phyloP scores from a whole-genome alignment of 345 rosid genomes.

The Aquilaria malaccensis region DNA sequence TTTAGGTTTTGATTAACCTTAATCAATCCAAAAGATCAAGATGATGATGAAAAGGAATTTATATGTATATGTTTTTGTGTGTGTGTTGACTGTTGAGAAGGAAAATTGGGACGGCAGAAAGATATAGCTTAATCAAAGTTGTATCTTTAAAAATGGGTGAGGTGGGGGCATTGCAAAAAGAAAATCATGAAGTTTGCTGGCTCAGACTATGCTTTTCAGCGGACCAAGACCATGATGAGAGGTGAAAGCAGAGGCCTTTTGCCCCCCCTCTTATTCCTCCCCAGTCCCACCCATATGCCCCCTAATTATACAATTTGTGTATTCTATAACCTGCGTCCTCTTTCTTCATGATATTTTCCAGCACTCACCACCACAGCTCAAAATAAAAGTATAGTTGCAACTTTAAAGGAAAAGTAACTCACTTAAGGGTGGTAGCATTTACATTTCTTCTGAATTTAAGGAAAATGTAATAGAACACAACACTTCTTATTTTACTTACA shows the following conservation, averaged over 20 bases:
- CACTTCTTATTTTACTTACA: too few species aligned
- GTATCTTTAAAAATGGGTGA: constrained; percentile 17
- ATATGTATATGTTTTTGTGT: too few species aligned
- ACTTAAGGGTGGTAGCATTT: background rate
- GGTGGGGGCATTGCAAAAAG: constrained; percentile 23
- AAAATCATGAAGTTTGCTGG: constrained; percentile 28
- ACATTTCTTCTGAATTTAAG: too few species aligned
- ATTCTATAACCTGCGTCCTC: constrained; percentile 5
- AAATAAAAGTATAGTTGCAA: background rate
- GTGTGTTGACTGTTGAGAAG: background rate
- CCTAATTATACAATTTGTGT: constrained; percentile 9
- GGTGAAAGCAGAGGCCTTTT: constrained; percentile 15
- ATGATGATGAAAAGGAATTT: too few species aligned
- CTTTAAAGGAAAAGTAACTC: background rate
- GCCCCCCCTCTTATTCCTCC: constrained; percentile 13
- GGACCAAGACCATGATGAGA: constrained; percentile 28
- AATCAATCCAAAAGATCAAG: background rate
- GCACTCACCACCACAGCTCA: constrained; percentile 2
- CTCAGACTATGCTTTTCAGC: constrained; percentile 13
- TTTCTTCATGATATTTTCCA: constrained; percentile 12
- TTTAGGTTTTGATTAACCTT: background rate
- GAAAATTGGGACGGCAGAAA: background rate
- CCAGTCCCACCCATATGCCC: constrained; percentile 5
- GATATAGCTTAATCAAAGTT: constrained; percentile 5
- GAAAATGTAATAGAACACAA: too few species aligned